Evolutionary conservation across 805 yeast genomes (phyloP).

Genomic region (Teunomyces atbi): DNA sequence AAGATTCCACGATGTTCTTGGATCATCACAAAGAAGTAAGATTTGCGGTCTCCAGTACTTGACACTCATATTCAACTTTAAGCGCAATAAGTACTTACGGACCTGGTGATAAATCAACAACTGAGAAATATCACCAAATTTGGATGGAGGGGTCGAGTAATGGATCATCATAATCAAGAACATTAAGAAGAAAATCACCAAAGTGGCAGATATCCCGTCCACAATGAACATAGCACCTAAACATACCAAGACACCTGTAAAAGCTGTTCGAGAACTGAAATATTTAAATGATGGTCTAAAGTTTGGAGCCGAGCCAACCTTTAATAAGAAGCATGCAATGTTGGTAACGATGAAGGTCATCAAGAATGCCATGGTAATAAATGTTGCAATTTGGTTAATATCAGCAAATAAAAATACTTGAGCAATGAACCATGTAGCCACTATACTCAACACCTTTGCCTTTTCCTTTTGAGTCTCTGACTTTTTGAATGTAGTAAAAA

Average conservation of each 20-base stretch:
- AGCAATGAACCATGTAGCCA: slow-evolving; percentile 77
- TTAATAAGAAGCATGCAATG: slow-evolving; percentile 85
- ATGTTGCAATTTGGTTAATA: slow-evolving; percentile 89
- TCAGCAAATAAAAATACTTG: slow-evolving; percentile 87
- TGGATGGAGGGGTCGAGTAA: slow-evolving; percentile 88
- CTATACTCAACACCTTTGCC: slow-evolving; percentile 65
- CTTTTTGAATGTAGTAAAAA: slow-evolving; percentile 44
- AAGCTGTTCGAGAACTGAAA: slow-evolving; percentile 80
- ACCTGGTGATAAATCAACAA: slow-evolving; percentile 94
- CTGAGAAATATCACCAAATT: slow-evolving; percentile 98
- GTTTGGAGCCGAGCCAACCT: slow-evolving; percentile 94
- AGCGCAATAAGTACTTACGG: slow-evolving; percentile 77
- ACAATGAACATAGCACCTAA: slow-evolving; percentile 89
- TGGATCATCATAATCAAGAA: slow-evolving; percentile 77
- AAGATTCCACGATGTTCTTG: slow-evolving; percentile 87
- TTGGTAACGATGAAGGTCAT: slow-evolving; percentile 96
- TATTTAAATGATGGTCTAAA: slow-evolving; percentile 93
- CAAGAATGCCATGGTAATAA: slow-evolving; percentile 94
- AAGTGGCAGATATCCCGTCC: slow-evolving; percentile 84
- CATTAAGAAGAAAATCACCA: slow-evolving; percentile 63
- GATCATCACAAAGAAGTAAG: slow-evolving; percentile 82
- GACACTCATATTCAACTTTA: slow-evolving; percentile 84
- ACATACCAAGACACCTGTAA: slow-evolving; percentile 67
- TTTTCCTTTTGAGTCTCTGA: slow-evolving; percentile 42
- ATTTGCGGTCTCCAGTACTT: slow-evolving; percentile 99